Evolutionary conservation across 169 alveolate genomes (phyloP).

Genomic region (Eimeria sp.): DNA sequence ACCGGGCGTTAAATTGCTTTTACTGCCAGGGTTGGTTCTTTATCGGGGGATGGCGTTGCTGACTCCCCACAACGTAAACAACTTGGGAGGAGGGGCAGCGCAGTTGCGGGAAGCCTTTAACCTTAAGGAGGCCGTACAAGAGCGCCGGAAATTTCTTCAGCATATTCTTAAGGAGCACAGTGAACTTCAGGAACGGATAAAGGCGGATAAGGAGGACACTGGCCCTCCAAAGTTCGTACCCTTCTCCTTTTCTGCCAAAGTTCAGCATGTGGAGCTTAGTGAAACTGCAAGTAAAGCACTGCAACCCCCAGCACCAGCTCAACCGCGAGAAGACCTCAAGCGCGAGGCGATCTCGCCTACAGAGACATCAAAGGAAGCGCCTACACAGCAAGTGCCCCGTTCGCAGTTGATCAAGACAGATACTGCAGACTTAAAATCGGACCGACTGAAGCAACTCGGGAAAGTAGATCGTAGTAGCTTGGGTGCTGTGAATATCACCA

Average conservation of each 20-base stretch:
- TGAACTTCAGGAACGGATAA: slow-evolving; percentile 43
- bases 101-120: slow-evolving; percentile 53
- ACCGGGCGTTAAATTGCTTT: slow-evolving; percentile 77
- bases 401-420: slow-evolving; percentile 27
- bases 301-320: slow-evolving; percentile 5
- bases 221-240: slow-evolving; percentile 81
- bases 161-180: slow-evolving; percentile 64
- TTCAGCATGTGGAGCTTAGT: slow-evolving; percentile 52
- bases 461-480: slow-evolving; percentile 40
- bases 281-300: not conserved
- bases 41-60: slow-evolving; percentile 54
- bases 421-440: slow-evolving; percentile 24
- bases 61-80: slow-evolving; percentile 41
- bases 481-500: slow-evolving; percentile 32
- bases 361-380: not conserved
- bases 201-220: slow-evolving; percentile 50
- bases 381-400: slow-evolving; percentile 17
- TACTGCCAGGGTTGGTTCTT: slow-evolving; percentile 39
- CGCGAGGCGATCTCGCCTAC: slow-evolving; percentile 19
- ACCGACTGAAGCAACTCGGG: slow-evolving; percentile 59
- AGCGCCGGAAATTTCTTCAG: slow-evolving; percentile 71
- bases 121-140: slow-evolving; percentile 59
- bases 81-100: slow-evolving; percentile 63
- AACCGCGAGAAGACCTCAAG: slow-evolving; percentile 8
- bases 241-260: slow-evolving; percentile 73